Evolutionary conservation across 2,329 filamentous ascomycete genomes (phyloP).

Genomic region (Colletotrichum plurivorum): DNA sequence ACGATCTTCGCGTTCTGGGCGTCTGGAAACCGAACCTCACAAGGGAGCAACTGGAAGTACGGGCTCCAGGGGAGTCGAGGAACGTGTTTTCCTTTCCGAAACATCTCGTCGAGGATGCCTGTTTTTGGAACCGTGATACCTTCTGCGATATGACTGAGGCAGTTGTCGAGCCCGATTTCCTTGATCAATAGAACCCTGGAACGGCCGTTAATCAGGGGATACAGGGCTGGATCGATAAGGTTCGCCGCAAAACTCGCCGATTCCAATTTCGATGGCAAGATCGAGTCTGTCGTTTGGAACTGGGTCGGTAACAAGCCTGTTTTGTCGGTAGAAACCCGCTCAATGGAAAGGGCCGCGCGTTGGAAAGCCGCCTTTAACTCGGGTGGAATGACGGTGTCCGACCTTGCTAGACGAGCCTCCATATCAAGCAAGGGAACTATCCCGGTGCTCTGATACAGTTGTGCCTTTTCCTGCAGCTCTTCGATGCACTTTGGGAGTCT

Average conservation of each 20-base stretch:
- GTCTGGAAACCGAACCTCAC: conserved; percentile 10
- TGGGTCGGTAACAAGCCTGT: too few relatives aligned
- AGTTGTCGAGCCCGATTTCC: not conserved
- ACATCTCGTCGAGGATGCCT: not conserved
- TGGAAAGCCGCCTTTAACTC: not conserved
- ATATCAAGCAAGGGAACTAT: conserved; percentile 7
- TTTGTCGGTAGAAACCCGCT: not conserved
- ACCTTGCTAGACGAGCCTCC: not conserved
- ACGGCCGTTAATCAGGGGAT: conserved; percentile 4
- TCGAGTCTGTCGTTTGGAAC: too few relatives aligned
- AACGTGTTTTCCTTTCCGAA: not conserved
- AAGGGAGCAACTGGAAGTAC: conserved; percentile 1
- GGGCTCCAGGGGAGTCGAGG: not conserved
- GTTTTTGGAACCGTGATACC: not conserved
- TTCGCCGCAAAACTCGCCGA: not conserved
- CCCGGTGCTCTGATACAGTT: conserved; percentile 3
- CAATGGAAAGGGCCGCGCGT: not conserved
- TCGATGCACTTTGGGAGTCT: conserved; percentile 1
- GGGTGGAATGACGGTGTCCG: not conserved
- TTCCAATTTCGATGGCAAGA: accelerated
- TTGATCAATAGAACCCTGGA: not conserved
- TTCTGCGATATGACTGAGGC: not conserved
- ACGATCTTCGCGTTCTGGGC: conserved; percentile 12
- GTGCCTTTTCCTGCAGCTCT: conserved; percentile 3
- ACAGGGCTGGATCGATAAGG: conserved; percentile 14